These are phyloP conservation scores for Yamagishiella unicocca DNA, from an alignment of 139 green algal species.

Conservation along the genomic window DNA sequence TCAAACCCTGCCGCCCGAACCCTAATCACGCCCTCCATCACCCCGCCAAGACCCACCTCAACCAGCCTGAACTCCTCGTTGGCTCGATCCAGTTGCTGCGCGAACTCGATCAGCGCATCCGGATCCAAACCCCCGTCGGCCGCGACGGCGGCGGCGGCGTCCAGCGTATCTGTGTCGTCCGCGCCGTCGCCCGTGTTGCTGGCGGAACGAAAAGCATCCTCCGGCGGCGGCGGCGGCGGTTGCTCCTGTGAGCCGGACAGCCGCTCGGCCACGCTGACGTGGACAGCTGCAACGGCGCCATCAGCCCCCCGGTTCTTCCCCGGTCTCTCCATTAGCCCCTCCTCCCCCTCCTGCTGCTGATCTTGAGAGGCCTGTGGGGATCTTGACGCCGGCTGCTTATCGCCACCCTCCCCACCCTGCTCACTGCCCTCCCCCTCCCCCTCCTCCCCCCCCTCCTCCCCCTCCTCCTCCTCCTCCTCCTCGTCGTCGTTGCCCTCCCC, in stretches of 20 bases:
- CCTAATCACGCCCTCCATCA: no score
- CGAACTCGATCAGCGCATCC: slow-evolving; percentile 11
- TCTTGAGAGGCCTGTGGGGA: no score
- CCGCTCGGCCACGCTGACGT: no score
- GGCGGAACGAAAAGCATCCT: no score
- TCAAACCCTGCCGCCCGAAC: no score
- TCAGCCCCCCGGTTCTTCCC: no score
- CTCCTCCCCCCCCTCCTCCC: neutral
- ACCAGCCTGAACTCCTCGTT: slow-evolving; percentile 42
- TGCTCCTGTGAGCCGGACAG: no score
- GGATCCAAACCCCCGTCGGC: neutral
- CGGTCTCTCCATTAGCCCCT: no score
- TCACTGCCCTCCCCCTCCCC: neutral
- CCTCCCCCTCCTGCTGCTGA: no score
- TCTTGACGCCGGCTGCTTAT: no score
- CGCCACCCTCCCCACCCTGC: neutral
- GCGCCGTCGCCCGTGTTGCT: neutral
- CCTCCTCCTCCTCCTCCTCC: neutral
- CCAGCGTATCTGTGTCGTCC: neutral
- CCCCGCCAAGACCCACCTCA: slow-evolving; percentile 27
- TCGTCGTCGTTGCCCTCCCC: neutral
- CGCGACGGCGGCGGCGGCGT: neutral
- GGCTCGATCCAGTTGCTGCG: neutral
- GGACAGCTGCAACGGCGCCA: no score
- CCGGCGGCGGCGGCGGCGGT: no score